A percentile compares a stretch with the other conserved stretches of the same genome.
phyloP scores from a whole-genome alignment of 306 rosid species.

The Malus sieversii region DNA sequence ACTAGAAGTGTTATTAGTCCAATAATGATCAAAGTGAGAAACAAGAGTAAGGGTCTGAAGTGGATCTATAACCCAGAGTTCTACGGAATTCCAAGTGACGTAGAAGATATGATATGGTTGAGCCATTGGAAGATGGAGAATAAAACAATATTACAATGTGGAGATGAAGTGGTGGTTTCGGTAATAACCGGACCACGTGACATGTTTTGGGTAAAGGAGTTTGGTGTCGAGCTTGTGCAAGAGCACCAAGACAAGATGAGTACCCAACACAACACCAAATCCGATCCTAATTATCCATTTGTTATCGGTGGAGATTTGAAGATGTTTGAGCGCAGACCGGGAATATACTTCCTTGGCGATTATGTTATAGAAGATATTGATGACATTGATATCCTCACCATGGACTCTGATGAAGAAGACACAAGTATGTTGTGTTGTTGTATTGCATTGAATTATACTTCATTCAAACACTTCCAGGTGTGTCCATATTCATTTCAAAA shows the following conservation, averaged over 20 bases:
- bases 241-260: background rate
- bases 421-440: background rate
- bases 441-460: no score
- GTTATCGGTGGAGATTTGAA: no score
- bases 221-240: background rate
- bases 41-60: background rate
- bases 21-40: background rate
- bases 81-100: background rate
- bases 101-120: background rate
- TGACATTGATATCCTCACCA: no score
- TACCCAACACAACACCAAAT: background rate
- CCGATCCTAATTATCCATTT: no score
- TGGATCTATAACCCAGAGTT: background rate
- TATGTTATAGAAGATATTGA: no score
- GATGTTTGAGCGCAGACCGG: no score
- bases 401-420: background rate
- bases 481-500: no score
- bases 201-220: background rate
- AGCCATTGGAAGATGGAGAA: background rate
- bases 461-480: no score
- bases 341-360: no score
- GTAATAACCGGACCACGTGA: background rate
- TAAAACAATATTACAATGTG: background rate
- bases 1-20: rapidly evolving
- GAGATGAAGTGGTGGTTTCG: background rate